These are phyloP conservation scores for Herpetospermum pedunculosum DNA, from an alignment of 306 rosid genomes.

Conservation along the genomic window DNA sequence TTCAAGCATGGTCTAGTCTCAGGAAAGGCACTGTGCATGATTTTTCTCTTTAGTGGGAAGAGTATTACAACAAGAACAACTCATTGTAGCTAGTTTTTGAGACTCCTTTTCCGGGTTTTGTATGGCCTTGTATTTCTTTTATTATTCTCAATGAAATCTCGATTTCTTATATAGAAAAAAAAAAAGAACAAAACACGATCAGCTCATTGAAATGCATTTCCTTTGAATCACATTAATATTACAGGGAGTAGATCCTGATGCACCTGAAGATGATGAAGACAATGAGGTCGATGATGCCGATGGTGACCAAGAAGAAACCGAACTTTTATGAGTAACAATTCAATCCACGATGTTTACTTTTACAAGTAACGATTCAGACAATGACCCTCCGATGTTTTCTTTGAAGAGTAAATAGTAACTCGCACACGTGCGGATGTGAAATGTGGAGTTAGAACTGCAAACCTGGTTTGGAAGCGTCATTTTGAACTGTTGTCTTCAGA, in stretches of 20 bases:
- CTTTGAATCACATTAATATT: not conserved
- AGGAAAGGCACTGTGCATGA: not conserved
- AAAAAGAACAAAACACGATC: no score
- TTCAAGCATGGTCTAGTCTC: not conserved
- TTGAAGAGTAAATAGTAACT: conserved; percentile 1
- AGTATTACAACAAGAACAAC: not conserved
- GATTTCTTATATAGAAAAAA: no score
- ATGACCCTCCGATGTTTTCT: not conserved
- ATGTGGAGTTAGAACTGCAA: not conserved
- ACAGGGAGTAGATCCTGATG: conserved; percentile 70
- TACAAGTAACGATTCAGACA: not conserved
- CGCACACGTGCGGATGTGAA: not conserved
- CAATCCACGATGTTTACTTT: not conserved
- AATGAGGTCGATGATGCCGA: conserved; percentile 92
- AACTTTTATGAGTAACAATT: conserved; percentile 44
- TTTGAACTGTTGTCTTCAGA: not conserved
- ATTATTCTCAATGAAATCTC: no score
- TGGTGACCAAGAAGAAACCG: conserved; percentile 90
- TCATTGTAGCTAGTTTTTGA: no score
- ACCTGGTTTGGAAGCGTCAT: not conserved
- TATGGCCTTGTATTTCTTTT: no score
- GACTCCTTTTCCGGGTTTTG: no score
- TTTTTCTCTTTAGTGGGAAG: not conserved
- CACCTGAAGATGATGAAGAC: conserved; percentile 97
- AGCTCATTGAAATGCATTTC: not conserved